phyloP scores from a whole-genome alignment of 1,139 yeast species.

The Pichia sp. region DNA sequence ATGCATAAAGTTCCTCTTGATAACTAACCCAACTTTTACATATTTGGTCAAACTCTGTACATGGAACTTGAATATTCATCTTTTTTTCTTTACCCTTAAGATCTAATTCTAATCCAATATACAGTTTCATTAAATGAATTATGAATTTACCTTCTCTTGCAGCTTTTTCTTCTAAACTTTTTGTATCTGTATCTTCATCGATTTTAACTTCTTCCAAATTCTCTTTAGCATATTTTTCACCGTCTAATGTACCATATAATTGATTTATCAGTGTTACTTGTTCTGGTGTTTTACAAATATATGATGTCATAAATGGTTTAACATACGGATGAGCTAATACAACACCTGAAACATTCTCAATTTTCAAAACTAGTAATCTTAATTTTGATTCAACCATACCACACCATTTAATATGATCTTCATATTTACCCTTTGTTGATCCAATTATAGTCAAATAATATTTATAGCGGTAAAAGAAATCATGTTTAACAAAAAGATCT shows the following conservation, averaged over 20 bases:
- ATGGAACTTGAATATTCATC: constrained; percentile 84
- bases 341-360: constrained; percentile 71
- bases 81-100: constrained; percentile 48
- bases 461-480: constrained; percentile 75
- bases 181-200: constrained; percentile 25
- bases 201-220: constrained; percentile 23
- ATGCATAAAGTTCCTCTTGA: constrained; percentile 51
- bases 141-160: constrained; percentile 30
- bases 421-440: constrained; percentile 62
- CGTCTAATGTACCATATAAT: constrained; percentile 28
- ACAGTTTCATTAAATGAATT: constrained; percentile 68
- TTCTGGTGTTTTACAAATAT: constrained; percentile 46
- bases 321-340: constrained; percentile 86
- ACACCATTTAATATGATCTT: constrained; percentile 82
- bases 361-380: constrained; percentile 70
- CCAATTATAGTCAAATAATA: constrained; percentile 81
- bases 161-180: constrained; percentile 23
- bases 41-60: constrained; percentile 76
- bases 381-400: constrained; percentile 90
- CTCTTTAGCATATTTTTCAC: constrained; percentile 27
- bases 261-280: constrained; percentile 24
- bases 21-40: constrained; percentile 70
- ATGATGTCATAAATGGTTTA: constrained; percentile 60
- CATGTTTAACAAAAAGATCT: constrained; percentile 69
- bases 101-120: constrained; percentile 68